These are phyloP conservation scores for Talaromyces sp. DNA, from an alignment of 2,329 filamentous ascomycete genomes.

Conservation along the genomic window DNA sequence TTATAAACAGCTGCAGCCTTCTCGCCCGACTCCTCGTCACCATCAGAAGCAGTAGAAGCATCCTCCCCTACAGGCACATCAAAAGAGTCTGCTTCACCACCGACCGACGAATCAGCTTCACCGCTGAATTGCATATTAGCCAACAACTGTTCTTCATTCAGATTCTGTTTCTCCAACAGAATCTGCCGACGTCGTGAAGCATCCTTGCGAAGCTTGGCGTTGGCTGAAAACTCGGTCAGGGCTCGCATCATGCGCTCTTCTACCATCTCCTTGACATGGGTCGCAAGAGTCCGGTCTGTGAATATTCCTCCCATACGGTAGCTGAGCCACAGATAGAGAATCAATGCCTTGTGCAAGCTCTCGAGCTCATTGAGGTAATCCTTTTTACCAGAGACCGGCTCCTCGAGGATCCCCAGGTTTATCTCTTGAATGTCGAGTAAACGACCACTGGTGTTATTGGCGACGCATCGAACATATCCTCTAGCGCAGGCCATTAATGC, in stretches of 20 bases:
- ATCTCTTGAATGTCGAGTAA: conserved; percentile 70
- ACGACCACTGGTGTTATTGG: conserved; percentile 63
- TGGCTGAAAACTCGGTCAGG: conserved; percentile 57
- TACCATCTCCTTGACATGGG: conserved; percentile 73
- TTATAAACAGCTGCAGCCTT: conserved; percentile 1
- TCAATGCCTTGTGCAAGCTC: conserved; percentile 74
- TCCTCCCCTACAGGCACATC: conserved; percentile 8
- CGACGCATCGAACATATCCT: conserved; percentile 68
- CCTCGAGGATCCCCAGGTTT: conserved; percentile 71
- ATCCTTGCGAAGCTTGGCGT: conserved; percentile 42
- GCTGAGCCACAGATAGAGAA: conserved; percentile 88
- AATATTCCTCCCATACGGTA: conserved; percentile 85
- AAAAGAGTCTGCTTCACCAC: conserved; percentile 1
- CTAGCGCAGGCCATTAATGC: conserved; percentile 50
- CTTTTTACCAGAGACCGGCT: conserved; percentile 44
- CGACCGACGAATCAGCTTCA: background rate
- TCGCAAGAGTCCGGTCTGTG: conserved; percentile 69
- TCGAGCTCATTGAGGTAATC: conserved; percentile 70
- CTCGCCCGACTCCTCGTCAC: background rate
- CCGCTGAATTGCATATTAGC: conserved; percentile 22
- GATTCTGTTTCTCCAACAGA: conserved; percentile 37
- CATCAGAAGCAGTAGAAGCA: background rate
- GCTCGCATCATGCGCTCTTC: conserved; percentile 71
- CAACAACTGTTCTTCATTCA: conserved; percentile 30
- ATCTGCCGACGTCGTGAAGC: conserved; percentile 40